Base-by-base conservation (phyloP, 1,284 basidiomycete genomes). In the Sanghuangporus sanghuang region DNA sequence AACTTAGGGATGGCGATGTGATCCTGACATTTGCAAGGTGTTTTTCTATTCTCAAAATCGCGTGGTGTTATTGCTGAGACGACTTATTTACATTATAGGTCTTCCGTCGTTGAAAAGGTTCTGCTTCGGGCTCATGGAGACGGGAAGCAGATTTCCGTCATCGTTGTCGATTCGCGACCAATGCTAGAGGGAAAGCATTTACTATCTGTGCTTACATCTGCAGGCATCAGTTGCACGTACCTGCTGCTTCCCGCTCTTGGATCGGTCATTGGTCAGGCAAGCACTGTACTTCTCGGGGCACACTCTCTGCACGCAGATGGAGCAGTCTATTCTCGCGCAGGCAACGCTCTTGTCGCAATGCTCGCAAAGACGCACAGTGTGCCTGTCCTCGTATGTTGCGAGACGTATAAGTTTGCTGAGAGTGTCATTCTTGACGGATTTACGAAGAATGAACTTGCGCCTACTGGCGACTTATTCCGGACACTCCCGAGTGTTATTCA, bases 351-450 rank as follows among this genome's bases (percentile, higher is more conserved):
- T 67, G 93, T 98, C 23, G 94, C 96, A 0, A 96, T 99, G 94
- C 87, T 98, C 81, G 93, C 95, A 0, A 93, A 94, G 74, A 86
- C 87, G 61, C 85, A 91, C 71, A 89, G 88, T 21, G 89, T 98
- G 1, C 97, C 97, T 6, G 95, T 98, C 16, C 87, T 99, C 58
- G 95, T 96, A 16, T 98, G 95, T 70, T 97, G 96, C 70, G 97
- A 99, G 77, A 99, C 97, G 18, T 98, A 98, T 81, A 99, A 99
- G 75, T 98, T 97, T 71, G 92, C 92, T 23, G 97, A 99, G 70
- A 86, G 88, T 40, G 90, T 99, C 40, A 90, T 94, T 74, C 80
- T 99, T 57, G 97, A 99, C 75, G 92, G 92, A 38, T 95, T 99
- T 68, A 95, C 93, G 36, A 94, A 93, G 74, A 99, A 99, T 73